Evolutionary conservation across 345 rosid genomes (phyloP), one percentile per base, ranked within the genome.

Genomic region (Melaleuca quinquenervia): DNA sequence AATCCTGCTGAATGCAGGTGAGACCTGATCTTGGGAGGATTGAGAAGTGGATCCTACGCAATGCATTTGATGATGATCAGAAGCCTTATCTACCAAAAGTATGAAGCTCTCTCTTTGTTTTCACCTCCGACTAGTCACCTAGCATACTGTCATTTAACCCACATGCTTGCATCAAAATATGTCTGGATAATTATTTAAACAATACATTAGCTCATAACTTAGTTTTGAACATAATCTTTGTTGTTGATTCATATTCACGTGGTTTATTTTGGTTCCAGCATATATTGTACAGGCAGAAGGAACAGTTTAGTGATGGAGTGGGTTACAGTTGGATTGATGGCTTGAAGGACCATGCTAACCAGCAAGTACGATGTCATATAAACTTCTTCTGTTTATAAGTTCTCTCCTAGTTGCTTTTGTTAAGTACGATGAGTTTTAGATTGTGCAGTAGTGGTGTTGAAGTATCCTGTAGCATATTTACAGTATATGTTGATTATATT

Each of bases 321-420:
- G 99, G 99, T 51, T 97, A 96, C 84, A 94, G 99, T 85, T 97
- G 99, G 99, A 97, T 97, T 58, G 99, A 96, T 92, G 99, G 99
- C 29, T 95, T 97, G 85, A 96, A 96, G 89, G 94, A 93, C 52
- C 98, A 96, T 85, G 98, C 99, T 86, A 91, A 90, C 44, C 60
- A 60, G 85, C 94, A 95, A 89, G 98, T 97, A 93, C 54, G 51
- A 36, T 3, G 9, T 27, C 82, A 29, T 44, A 44, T 48, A 48
- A 41, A 50, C 87, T 24, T 83, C 70, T 83, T 29, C 62, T 50
- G 26, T 24, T 70, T 36, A 70, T 1, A 70, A 70, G 48, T 70
- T 70, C 48, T 18, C 48, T 70, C 80, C 48, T 70, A 18, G 80
- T 18, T 62, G 76, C 76, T 70, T 70, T 32, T 64, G 80, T 70